Base-by-base conservation (phyloP, 768 basidiomycete genomes). In the Holtermanniella nyarrowii region DNA sequence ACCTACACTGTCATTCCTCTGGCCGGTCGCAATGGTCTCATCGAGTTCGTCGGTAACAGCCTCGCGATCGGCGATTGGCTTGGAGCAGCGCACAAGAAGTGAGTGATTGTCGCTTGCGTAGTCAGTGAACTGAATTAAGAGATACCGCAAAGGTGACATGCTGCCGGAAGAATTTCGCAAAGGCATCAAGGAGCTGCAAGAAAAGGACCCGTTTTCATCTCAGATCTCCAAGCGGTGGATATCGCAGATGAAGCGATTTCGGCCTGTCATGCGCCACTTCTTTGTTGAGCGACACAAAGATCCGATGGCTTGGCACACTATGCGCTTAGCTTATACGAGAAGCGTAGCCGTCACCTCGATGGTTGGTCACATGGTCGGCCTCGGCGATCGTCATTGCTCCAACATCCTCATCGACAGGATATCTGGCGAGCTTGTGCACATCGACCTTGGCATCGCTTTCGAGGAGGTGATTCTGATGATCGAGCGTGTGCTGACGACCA, bases 381-480 rank as follows among this genome's bases (percentile, higher is more conserved):
- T 99, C 1, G 93, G 93, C 0, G 93, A 99, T 68, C 80, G 93
- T 12, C 93, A 99, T 66, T 78, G 79, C 4, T 84, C 85, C 41
- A 99, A 99, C 71, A 93, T 99, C 61, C 76, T 99, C 42, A 75
- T 97, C 42, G 90, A 97, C 69, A 79, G 80, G 44, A 69, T 69
- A 23, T 82, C 80, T 7, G 93, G 93, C 14, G 88, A 97, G 64
- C 77, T 91, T 42, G 82, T 97, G 5, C 90, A 95, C 68, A 99
- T 99, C 48, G 93, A 99, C 70, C 76, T 97, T 0, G 93, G 93
- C 0, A 89, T 97, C 53, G 89, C 90, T 0, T 97, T 99, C 70
- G 95, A 95, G 54, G 88, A 88, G 75, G 88, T 87, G 55, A 59
- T 77, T 64, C 16, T 49, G 27, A 22, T 20, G 4, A 43, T 27